A percentile compares a stretch with the other conserved stretches of the same genome.
Conservation (phyloP, 169 alveolate species). For the Cryptosporidium meleagridis region DNA sequence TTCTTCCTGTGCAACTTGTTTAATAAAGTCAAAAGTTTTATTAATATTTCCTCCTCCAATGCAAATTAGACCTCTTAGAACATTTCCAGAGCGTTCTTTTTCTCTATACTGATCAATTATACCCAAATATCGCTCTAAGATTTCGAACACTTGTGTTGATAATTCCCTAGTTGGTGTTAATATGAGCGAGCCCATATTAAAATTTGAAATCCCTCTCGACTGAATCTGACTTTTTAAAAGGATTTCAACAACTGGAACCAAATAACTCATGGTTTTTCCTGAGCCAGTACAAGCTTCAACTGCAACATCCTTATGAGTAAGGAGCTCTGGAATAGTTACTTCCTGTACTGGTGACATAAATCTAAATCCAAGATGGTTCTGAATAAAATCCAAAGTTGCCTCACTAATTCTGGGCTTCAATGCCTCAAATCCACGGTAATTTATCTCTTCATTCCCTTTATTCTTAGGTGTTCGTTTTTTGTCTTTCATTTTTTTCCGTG, state of each 20-base stretch:
- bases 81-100: neutral
- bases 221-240: constrained; percentile 68
- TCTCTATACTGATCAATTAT: constrained; percentile 30
- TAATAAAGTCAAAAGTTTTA: constrained; percentile 80
- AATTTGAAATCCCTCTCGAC: constrained; percentile 60
- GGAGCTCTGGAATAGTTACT: constrained; percentile 80
- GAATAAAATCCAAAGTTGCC: constrained; percentile 43
- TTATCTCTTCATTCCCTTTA: neutral
- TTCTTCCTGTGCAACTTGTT: constrained; percentile 38
- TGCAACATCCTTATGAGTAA: constrained; percentile 88
- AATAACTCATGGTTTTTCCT: constrained; percentile 90
- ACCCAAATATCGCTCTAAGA: constrained; percentile 77
- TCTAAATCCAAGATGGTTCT: constrained; percentile 43
- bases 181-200: constrained; percentile 86
- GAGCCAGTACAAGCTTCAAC: constrained; percentile 93
- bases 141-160: constrained; percentile 87
- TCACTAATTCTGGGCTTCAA: constrained; percentile 11
- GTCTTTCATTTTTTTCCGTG: neutral
- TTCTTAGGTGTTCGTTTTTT: neutral
- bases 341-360: constrained; percentile 79
- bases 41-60: constrained; percentile 73
- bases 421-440: constrained; percentile 7
- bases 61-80: constrained; percentile 31
- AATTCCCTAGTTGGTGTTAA: constrained; percentile 94
- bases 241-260: constrained; percentile 85